phyloP scores from a whole-genome alignment of 2,329 filamentous ascomycete species.

The Drechslerella stenobrocha region DNA sequence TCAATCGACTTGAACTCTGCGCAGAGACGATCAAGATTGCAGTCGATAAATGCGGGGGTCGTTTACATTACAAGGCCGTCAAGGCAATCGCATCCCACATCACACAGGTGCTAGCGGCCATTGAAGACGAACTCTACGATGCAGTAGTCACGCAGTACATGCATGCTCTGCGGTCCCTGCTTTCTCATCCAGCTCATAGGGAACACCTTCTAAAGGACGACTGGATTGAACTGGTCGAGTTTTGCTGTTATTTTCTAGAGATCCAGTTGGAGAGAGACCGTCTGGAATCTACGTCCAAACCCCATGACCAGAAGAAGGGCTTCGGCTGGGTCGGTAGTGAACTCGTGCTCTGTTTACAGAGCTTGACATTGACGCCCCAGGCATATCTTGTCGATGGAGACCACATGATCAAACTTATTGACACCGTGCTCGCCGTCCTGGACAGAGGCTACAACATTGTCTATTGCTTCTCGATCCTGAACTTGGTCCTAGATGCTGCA shows the following conservation, averaged over 20 bases:
- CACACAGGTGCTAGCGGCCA: slow-evolving; percentile 69
- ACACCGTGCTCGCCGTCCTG: slow-evolving; percentile 54
- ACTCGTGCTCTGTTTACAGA: slow-evolving; percentile 68
- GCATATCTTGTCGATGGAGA: slow-evolving; percentile 63
- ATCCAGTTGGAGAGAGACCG: slow-evolving; percentile 21
- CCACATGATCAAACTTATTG: slow-evolving; percentile 63
- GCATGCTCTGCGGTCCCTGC: slow-evolving; percentile 70
- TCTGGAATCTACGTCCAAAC: slow-evolving; percentile 35
- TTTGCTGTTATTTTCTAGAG: slow-evolving; percentile 60
- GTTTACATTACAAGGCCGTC: slow-evolving; percentile 75
- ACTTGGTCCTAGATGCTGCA: slow-evolving; percentile 68
- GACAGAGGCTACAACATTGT: slow-evolving; percentile 64
- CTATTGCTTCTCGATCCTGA: slow-evolving; percentile 76
- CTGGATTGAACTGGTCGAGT: slow-evolving; percentile 71
- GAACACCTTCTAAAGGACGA: slow-evolving; percentile 72
- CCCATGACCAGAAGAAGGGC: slow-evolving; percentile 54
- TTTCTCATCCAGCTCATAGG: slow-evolving; percentile 74
- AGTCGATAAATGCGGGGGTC: slow-evolving; percentile 69
- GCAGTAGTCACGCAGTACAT: slow-evolving; percentile 76
- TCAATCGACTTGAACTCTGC: slow-evolving; percentile 67
- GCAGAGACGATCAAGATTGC: slow-evolving; percentile 72
- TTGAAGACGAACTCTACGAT: slow-evolving; percentile 67
- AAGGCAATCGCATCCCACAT: slow-evolving; percentile 79
- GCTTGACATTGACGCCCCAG: slow-evolving; percentile 68
- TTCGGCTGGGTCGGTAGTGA: slow-evolving; percentile 58